Percentiles rank a stretch among this genome's conserved stretches.
These are phyloP conservation scores for Curvularia eragrostidis DNA, from an alignment of 2,329 filamentous ascomycete genomes.

Conservation along the genomic window DNA sequence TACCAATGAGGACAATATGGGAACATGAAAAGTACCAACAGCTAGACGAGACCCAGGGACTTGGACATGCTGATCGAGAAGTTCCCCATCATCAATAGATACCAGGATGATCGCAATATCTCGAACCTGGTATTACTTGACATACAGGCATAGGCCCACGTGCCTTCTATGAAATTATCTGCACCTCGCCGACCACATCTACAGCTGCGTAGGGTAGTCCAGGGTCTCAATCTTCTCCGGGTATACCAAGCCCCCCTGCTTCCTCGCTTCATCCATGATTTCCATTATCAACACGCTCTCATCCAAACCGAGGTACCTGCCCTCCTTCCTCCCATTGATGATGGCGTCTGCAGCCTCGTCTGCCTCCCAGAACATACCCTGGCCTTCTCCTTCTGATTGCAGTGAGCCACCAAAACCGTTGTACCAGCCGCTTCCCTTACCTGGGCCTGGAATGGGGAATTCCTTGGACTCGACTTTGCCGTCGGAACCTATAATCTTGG, in stretches of 20 bases:
- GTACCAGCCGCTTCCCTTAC: slow-evolving; percentile 55
- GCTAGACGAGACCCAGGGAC: background rate
- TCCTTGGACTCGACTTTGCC: slow-evolving; percentile 57
- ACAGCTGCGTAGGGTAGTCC: slow-evolving; percentile 43
- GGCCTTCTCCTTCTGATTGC: slow-evolving; percentile 65
- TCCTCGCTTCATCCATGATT: slow-evolving; percentile 72
- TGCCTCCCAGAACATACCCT: slow-evolving; percentile 90
- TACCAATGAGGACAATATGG: background rate
- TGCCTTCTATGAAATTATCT: background rate
- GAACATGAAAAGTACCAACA: background rate
- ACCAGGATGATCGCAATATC: background rate
- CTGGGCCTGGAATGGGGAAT: slow-evolving; percentile 56
- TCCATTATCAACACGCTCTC: slow-evolving; percentile 90
- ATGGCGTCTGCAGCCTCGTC: slow-evolving; percentile 79
- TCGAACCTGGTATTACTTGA: background rate
- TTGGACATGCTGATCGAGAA: background rate
- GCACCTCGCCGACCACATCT: background rate
- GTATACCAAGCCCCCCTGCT: slow-evolving; percentile 67
- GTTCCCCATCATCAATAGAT: background rate
- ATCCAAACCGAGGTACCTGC: slow-evolving; percentile 65
- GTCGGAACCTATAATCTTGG: slow-evolving; percentile 65
- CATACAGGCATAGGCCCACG: background rate
- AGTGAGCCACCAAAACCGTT: slow-evolving; percentile 55
- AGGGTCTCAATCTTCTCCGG: slow-evolving; percentile 69
- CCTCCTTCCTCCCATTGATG: slow-evolving; percentile 78